These are phyloP conservation scores for Cytospora schulzeri DNA, from an alignment of 2,329 filamentous ascomycete species.

Conservation along the genomic window DNA sequence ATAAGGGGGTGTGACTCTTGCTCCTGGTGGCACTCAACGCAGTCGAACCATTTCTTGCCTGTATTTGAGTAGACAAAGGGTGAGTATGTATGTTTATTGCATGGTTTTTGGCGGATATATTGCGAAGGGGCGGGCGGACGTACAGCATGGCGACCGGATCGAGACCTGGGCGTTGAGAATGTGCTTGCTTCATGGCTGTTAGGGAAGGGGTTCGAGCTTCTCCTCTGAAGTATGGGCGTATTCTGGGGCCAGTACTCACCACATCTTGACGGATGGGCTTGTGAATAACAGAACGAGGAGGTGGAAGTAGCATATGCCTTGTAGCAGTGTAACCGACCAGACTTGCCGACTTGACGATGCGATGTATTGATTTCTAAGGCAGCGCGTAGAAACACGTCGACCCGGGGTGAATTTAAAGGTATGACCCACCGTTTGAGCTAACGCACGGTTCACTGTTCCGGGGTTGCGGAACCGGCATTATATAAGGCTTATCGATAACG, in stretches of 20 bases:
- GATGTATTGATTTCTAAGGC: slow-evolving; percentile 19
- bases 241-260: slow-evolving; percentile 16
- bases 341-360: background rate
- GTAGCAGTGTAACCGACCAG: background rate
- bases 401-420: slow-evolving; percentile 16
- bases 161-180: slow-evolving; percentile 96
- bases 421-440: slow-evolving; percentile 13
- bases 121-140: slow-evolving; percentile 36
- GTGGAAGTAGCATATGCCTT: background rate
- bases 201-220: slow-evolving; percentile 3
- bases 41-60: slow-evolving; percentile 99
- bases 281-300: background rate
- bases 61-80: slow-evolving; percentile 4
- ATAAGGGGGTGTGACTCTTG: slow-evolving; percentile 74
- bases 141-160: slow-evolving; percentile 95
- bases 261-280: slow-evolving; percentile 22
- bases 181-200: slow-evolving; percentile 72
- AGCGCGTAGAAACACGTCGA: slow-evolving; percentile 24
- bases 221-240: too few species aligned
- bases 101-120: background rate
- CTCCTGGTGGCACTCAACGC: slow-evolving; percentile 89
- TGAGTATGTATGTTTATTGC: background rate
- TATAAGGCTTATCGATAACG: slow-evolving; percentile 19
- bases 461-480: slow-evolving; percentile 6
- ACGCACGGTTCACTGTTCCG: background rate